Evolutionary conservation across 441 rosid genomes (phyloP), one percentile per base, ranked within the genome.

Genomic region (Cnidoscolus chayamansa): DNA sequence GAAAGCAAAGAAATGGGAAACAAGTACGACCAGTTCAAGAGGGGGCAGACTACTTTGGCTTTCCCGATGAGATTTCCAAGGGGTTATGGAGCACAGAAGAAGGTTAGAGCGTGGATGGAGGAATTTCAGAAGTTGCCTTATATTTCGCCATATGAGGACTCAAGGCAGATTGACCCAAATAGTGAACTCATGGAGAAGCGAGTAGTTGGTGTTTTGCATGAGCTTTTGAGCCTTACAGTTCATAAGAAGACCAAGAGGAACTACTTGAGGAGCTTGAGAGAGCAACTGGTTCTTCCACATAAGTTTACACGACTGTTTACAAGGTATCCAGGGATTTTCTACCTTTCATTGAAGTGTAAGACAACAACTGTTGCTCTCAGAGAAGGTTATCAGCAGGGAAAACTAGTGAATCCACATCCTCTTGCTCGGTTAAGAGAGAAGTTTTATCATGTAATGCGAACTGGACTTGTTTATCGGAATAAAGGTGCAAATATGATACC

Each of bases 231-330:
- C 80, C 84, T 92, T 80, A 88, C 96, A 1, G 86, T 92, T 74
- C 99, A 92, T 81, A 95, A 92, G 91, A 92, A 91, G 83, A 95
- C 97, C 20, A 92, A 95, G 84, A 86, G 99, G 83, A 92, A 92
- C 82, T 92, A 95, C 86, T 77, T 92, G 74, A 91, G 99, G 82
- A 87, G 93, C 77, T 61, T 93, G 85, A 89, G 98, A 74, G 95
- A 84, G 1, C 97, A 91, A 72, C 84, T 95, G 49, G 84, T 84
- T 80, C 84, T 95, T 72, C 97, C 98, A 0, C 96, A 92, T 66
- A 92, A 89, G 81, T 92, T 95, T 73, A 95, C 99, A 73, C 86
- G 96, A 47, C 61, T 92, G 9, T 95, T 95, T 77, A 95, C 99
- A 0, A 81, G 98, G 79, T 92, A 92, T 75, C 99, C 98, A 0